Evolutionary conservation across 352 stramenopile species (phyloP).

Genomic region (Phytophthora sp.): DNA sequence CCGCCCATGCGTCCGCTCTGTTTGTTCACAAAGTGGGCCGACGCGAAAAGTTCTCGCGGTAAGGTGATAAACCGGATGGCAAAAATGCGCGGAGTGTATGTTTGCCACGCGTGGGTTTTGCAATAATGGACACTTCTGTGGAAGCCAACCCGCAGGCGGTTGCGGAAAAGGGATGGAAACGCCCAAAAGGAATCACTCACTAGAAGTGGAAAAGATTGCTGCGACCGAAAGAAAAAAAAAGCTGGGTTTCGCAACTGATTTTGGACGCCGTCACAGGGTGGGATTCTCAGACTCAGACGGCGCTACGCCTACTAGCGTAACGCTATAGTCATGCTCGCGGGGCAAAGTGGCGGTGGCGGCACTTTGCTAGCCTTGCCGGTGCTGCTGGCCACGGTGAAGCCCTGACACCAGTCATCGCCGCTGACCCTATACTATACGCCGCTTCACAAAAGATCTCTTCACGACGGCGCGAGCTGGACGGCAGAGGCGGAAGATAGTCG

Average conservation of each 20-base stretch:
- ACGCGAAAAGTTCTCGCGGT: conserved; percentile 13
- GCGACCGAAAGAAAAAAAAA: no score
- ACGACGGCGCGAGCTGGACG: not conserved
- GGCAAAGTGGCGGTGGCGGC: not conserved
- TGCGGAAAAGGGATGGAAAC: conserved; percentile 24
- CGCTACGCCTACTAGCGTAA: no score
- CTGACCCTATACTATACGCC: conserved; percentile 3
- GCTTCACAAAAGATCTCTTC: conserved; percentile 19
- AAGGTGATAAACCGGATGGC: conserved; percentile 22
- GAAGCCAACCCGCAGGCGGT: not conserved
- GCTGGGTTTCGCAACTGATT: conserved; percentile 30
- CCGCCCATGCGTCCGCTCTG: conserved; percentile 15
- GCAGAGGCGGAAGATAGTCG: not conserved
- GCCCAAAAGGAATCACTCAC: conserved; percentile 16
- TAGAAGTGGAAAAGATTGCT: conserved; percentile 30
- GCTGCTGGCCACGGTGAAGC: not conserved
- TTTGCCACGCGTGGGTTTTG: conserved; percentile 4
- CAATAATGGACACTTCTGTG: not conserved
- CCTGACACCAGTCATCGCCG: not conserved
- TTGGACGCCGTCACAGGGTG: conserved; percentile 11
- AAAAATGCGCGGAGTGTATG: not conserved
- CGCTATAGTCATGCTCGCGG: not conserved
- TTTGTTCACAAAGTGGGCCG: not conserved
- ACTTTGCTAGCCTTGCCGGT: not conserved
- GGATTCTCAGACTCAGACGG: conserved; percentile 8